phyloP scores from a whole-genome alignment of 768 basidiomycete species.

The Lactifluus rugatus region DNA sequence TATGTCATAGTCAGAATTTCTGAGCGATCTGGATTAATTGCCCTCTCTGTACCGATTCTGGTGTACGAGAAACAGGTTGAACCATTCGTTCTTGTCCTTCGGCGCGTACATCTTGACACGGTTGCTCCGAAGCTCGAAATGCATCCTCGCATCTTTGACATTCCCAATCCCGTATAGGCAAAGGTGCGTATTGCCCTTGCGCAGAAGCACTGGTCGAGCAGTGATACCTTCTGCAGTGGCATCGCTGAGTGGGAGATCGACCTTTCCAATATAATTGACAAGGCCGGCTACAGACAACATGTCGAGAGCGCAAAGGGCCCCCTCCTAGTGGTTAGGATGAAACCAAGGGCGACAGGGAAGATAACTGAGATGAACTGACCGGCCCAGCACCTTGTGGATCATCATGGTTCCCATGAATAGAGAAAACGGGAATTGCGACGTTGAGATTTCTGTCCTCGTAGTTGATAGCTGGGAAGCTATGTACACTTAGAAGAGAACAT shows the following conservation, averaged over 20 bases:
- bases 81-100: slow-evolving; percentile 83
- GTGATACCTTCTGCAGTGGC: slow-evolving; percentile 70
- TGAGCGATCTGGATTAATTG: not conserved
- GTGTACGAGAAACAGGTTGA: slow-evolving; percentile 87
- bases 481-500: not conserved
- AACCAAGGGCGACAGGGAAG: not conserved
- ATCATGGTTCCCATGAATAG: slow-evolving; percentile 98
- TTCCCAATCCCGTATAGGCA: slow-evolving; percentile 95
- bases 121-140: slow-evolving; percentile 89
- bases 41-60: slow-evolving; percentile 71
- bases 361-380: slow-evolving; percentile 36
- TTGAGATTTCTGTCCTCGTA: slow-evolving; percentile 97
- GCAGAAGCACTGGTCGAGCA: slow-evolving; percentile 81
- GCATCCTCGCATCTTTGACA: slow-evolving; percentile 93
- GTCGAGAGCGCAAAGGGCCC: slow-evolving; percentile 91
- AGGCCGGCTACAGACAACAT: slow-evolving; percentile 89
- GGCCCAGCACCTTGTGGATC: slow-evolving; percentile 95
- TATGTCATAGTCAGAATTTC: not conserved
- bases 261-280: slow-evolving; percentile 96
- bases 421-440: slow-evolving; percentile 93
- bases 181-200: slow-evolving; percentile 79
- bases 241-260: slow-evolving; percentile 74
- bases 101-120: slow-evolving; percentile 97
- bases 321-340: slow-evolving; percentile 47
- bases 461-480: slow-evolving; percentile 90